Conservation (phyloP, 805 yeast species). For the Starmerella ratchasimensis region DNA sequence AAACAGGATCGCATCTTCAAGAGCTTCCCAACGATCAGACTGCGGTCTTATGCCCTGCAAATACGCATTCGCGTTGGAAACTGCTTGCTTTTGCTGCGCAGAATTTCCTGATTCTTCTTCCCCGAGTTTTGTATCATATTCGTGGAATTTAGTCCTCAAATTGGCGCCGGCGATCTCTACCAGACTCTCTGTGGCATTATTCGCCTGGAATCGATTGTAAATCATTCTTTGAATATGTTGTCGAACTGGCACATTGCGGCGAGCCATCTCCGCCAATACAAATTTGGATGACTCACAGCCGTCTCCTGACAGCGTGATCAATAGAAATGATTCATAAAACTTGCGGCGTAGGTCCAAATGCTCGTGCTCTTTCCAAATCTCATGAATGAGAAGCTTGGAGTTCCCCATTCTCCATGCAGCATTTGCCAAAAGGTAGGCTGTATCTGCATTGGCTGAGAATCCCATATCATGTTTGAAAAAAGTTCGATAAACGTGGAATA, state of each 20-base stretch:
- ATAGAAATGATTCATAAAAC: conserved; percentile 21
- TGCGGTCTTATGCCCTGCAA: conserved; percentile 5
- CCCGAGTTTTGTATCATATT: conserved; percentile 10
- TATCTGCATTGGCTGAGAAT: conserved; percentile 11
- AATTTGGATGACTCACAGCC: conserved; percentile 14
- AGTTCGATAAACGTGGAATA: conserved; percentile 14
- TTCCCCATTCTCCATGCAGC: conserved; percentile 23
- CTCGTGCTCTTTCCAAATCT: conserved; percentile 19
- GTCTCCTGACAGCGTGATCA: conserved; percentile 20
- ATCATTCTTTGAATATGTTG: conserved; percentile 14
- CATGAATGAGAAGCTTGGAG: conserved; percentile 21
- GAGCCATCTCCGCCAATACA: conserved; percentile 21
- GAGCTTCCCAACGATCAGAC: conserved; percentile 2
- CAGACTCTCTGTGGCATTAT: conserved; percentile 4
- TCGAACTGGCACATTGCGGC: conserved; percentile 16
- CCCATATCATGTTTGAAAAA: not conserved
- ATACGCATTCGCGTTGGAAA: conserved; percentile 13
- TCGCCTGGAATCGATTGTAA: conserved; percentile 6
- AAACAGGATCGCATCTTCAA: conserved; percentile 14
- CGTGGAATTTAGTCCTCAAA: not conserved
- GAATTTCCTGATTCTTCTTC: conserved; percentile 7
- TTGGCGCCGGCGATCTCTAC: conserved; percentile 5
- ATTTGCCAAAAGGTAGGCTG: conserved; percentile 19
- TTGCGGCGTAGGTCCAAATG: conserved; percentile 15
- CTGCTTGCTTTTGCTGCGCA: conserved; percentile 12